These are phyloP conservation scores for Leptomonas seymouri DNA, from an alignment of 208 protist species.

Conservation along the genomic window DNA sequence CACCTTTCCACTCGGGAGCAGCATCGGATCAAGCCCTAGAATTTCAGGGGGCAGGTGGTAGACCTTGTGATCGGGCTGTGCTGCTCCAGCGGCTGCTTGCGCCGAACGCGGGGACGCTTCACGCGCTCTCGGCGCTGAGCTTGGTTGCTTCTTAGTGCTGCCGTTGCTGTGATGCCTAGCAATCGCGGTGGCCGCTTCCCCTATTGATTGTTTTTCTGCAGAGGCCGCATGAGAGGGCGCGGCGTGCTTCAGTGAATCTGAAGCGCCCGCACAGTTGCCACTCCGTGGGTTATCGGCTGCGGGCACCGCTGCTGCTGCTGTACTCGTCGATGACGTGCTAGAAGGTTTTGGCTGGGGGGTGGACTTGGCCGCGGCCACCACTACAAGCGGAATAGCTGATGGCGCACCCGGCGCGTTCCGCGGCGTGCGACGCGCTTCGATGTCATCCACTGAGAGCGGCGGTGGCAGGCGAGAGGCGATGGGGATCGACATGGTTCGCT, in stretches of 20 bases:
- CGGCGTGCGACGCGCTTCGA: neutral
- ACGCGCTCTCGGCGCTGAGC: neutral
- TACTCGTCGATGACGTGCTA: neutral
- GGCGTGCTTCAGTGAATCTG: too few relatives aligned
- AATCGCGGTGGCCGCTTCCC: neutral
- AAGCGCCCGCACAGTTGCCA: too few relatives aligned
- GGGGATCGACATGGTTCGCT: neutral
- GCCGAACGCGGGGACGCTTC: constrained; percentile 14
- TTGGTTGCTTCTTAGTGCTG: neutral
- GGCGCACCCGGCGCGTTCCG: neutral
- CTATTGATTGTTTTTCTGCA: neutral
- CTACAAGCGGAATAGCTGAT: neutral
- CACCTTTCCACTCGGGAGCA: neutral
- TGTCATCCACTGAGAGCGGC: constrained; percentile 9
- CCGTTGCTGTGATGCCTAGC: neutral
- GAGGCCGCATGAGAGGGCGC: too few relatives aligned
- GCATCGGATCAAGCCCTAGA: constrained; percentile 4
- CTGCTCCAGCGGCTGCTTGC: constrained; percentile 1
- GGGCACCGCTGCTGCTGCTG: neutral
- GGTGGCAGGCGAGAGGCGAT: neutral
- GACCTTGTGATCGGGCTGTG: constrained; percentile 1
- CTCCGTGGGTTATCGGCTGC: too few relatives aligned
- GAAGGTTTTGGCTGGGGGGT: neutral
- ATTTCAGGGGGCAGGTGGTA: constrained; percentile 19
- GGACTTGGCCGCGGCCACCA: neutral